Evolutionary conservation across 2,329 filamentous ascomycete genomes (phyloP), one percentile per base, ranked within the genome.

Genomic region (Dendryphion nanum): DNA sequence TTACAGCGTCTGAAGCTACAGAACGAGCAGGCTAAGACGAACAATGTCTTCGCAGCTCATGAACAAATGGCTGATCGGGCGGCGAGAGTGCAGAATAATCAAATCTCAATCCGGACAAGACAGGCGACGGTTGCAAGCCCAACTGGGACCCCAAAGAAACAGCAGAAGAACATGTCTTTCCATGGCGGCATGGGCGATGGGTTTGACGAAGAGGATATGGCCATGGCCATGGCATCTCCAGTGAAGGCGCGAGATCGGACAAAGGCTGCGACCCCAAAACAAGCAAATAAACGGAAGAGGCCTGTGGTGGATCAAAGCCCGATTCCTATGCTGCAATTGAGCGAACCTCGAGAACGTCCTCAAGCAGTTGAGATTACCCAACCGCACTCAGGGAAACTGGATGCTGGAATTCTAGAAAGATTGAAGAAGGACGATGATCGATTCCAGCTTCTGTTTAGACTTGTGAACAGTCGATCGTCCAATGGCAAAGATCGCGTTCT

Each of bases 181-280:
- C 77, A 84, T 2, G 87, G 91, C 63, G 87, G 87, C 0, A 93
- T 93, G 52, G 85, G 90, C 42, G 87, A 93, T 63, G 87, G 87
- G 0, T 93, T 93, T 52, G 85, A 90, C 42, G 81, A 87, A 42
- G 73, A 76, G 38, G 78, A 83, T 52, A 71, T 83, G 6, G 61
- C 74, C 39, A 71, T 83, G 6, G 61, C 74, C 39, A 67, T 75
- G 44, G 58, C 71, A 1, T 81, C 78, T 3, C 78, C 78, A 4
- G 78, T 72, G 36, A 80, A 74, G 48, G 48, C 58, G 4, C 64
- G 61, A 33, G 64, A 66, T 6, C 71, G 67, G 46, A 67, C 69
- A 5, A 79, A 75, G 54, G 67, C 73, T 30, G 61, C 63, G 8
- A 82, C 79, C 1, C 86, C 86, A 1, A 84, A 82, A 33, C 72